Evolutionary conservation across 495 filamentous ascomycete species (phyloP).

Genomic region (Hyaloscypha bicolor): DNA sequence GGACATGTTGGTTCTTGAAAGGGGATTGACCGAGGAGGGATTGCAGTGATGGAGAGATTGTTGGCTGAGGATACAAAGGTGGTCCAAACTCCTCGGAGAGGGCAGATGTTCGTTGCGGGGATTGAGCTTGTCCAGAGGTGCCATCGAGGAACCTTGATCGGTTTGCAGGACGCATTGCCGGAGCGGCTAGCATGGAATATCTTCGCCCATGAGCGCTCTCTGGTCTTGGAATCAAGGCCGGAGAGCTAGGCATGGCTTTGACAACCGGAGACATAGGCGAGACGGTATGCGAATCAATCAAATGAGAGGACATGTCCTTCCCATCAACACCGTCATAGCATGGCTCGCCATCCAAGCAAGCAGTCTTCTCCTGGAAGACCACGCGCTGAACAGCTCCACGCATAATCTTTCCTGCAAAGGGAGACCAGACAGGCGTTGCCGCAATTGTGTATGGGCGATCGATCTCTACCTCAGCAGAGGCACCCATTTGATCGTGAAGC

Average conservation of each 20-base stretch:
- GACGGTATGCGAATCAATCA: constrained; percentile 58
- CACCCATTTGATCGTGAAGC: constrained; percentile 78
- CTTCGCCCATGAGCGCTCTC: constrained; percentile 29
- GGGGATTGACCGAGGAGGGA: constrained; percentile 75
- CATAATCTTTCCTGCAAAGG: constrained; percentile 71
- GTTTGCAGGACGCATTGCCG: constrained; percentile 33
- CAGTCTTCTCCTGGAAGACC: constrained; percentile 74
- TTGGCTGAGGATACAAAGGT: constrained; percentile 39
- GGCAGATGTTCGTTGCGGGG: constrained; percentile 25
- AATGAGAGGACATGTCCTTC: constrained; percentile 76
- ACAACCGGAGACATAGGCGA: constrained; percentile 52
- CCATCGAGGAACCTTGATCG: constrained; percentile 32
- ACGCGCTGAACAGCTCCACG: constrained; percentile 77
- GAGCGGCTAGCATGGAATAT: constrained; percentile 28
- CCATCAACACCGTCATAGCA: constrained; percentile 60
- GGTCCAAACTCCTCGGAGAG: constrained; percentile 54
- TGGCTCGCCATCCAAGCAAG: constrained; percentile 73
- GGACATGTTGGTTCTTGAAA: constrained; percentile 83
- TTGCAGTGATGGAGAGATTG: constrained; percentile 58
- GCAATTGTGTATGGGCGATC: constrained; percentile 62
- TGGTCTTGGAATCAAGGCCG: constrained; percentile 38
- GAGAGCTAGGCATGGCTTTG: constrained; percentile 47
- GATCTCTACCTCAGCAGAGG: constrained; percentile 76
- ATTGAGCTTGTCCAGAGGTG: constrained; percentile 16
- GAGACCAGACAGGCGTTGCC: constrained; percentile 66